Base-by-base conservation (phyloP, 1,284 basidiomycete genomes). In the Malassezia furfur region DNA sequence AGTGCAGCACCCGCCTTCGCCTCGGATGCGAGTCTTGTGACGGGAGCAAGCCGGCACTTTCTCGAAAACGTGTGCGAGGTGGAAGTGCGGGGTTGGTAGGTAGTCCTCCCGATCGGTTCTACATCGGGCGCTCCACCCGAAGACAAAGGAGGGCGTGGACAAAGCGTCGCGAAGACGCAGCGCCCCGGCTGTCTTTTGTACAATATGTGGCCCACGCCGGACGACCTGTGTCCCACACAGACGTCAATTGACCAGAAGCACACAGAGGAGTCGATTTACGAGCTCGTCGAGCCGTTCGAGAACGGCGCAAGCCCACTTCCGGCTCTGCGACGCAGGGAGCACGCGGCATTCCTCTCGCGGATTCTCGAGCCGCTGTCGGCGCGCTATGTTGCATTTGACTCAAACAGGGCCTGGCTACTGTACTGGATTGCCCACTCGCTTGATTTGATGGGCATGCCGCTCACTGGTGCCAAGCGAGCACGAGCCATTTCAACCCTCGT, bases 361-460 rank as follows among this genome's bases (percentile, higher is more conserved):
- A 40, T 66, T 25, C 64, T 74, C 21, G 62, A 64, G 28, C 67
- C 69, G 8, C 54, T 74, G 5, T 67, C 71, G 8, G 63, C 63
- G 11, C 54, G 64, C 1, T 73, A 64, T 46, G 63, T 70, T 3
- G 65, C 61, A 7, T 72, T 72, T 46, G 72, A 74, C 50, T 54
- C 65, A 15, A 73, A 70, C 32, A 62, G 72, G 11, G 60, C 66
- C n/a, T 74, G 72, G 72, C 56, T 74, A 10, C 48, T 73, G 28
- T 74, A 73, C 57, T 74, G 72, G 72, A 60, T 67, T 43, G 34
- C 65, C 11, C 72, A 74, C 37, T 61, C 68, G 14, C 65, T 64
- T 41, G 64, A 66, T 37, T 52, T 75, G 14, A 61, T 76, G 14
- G 64, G 64, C 8, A 50, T 60, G 25, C 54, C 65, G 14, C 52